A percentile compares a stretch with the other conserved stretches of the same genome.
Conservation (phyloP, 2,329 filamentous ascomycete genomes). For the Teratosphaeriaceae sp. region DNA sequence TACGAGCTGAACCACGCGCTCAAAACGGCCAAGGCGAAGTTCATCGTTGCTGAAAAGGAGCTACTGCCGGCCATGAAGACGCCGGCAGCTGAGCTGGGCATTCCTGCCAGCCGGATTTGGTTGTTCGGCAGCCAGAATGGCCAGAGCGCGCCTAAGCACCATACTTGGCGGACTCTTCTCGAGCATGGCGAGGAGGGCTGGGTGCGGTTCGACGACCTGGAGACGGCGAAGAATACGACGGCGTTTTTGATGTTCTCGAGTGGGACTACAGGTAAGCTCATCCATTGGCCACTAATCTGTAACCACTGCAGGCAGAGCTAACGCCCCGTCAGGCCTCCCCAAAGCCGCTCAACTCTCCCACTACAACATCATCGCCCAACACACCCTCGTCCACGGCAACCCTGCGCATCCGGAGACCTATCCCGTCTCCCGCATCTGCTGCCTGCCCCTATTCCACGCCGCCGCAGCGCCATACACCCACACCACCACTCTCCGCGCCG, state of each 20-base stretch:
- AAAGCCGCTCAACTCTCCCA: conserved; percentile 54
- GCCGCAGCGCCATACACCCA: conserved; percentile 36
- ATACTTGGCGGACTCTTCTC: conserved; percentile 28
- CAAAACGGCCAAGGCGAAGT: conserved; percentile 19
- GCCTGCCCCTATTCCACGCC: conserved; percentile 46
- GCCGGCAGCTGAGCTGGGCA: conserved; percentile 17
- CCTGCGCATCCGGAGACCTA: conserved; percentile 31
- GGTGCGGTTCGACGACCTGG: conserved; percentile 38
- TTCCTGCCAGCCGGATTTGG: conserved; percentile 36
- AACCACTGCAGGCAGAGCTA: neutral
- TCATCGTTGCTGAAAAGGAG: conserved; percentile 26
- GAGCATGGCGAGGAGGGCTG: conserved; percentile 40
- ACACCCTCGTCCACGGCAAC: conserved; percentile 37
- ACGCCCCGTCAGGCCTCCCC: conserved; percentile 32
- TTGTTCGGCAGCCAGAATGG: conserved; percentile 27
- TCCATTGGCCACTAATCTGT: neutral
- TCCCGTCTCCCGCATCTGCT: conserved; percentile 34
- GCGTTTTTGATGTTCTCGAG: conserved; percentile 47
- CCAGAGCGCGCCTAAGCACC: conserved; percentile 9
- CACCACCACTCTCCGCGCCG: conserved; percentile 30
- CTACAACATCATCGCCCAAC: conserved; percentile 49
- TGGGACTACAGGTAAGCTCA: conserved; percentile 36
- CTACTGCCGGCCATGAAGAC: conserved; percentile 32
- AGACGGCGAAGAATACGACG: conserved; percentile 37
- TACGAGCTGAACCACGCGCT: conserved; percentile 27